These are phyloP conservation scores for Lanmaoa rubissima DNA, from an alignment of 768 basidiomycete genomes.

Conservation along the genomic window DNA sequence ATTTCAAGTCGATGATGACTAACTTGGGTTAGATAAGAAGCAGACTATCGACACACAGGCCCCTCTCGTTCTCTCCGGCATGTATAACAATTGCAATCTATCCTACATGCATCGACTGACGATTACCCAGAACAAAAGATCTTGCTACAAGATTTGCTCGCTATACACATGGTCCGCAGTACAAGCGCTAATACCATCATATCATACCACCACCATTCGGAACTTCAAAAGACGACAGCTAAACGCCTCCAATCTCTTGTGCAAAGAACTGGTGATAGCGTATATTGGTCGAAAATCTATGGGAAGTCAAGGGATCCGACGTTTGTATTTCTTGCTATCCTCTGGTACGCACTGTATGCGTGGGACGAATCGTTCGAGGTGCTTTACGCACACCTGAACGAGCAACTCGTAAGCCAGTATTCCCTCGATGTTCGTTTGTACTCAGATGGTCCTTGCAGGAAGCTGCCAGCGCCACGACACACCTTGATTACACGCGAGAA, in stretches of 20 bases:
- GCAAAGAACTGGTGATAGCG: constrained; percentile 34
- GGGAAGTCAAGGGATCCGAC: constrained; percentile 32
- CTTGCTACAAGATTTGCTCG: constrained; percentile 36
- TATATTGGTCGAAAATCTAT: constrained; percentile 38
- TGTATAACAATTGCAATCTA: background rate
- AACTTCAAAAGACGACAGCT: constrained; percentile 27
- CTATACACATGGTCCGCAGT: constrained; percentile 39
- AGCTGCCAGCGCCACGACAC: constrained; percentile 37
- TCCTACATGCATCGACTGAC: background rate
- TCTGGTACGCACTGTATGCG: constrained; percentile 61
- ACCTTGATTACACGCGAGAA: constrained; percentile 47
- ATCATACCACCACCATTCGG: constrained; percentile 35
- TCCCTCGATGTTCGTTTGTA: background rate
- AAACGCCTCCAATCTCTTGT: constrained; percentile 30
- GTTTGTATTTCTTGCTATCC: constrained; percentile 36
- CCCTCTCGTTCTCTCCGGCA: constrained; percentile 28
- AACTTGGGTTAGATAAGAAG: constrained; percentile 12
- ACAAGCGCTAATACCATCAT: constrained; percentile 30
- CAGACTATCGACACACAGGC: constrained; percentile 36
- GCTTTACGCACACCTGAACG: constrained; percentile 50
- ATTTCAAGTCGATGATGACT: constrained; percentile 1
- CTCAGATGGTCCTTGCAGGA: constrained; percentile 36
- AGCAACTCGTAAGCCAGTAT: constrained; percentile 35
- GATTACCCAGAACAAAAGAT: constrained; percentile 16
- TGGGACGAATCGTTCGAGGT: constrained; percentile 60